A percentile compares a stretch with the other conserved stretches of the same genome.
phyloP scores from a whole-genome alignment of 2,329 filamentous ascomycete genomes.

The Helicocarpus griseus region DNA sequence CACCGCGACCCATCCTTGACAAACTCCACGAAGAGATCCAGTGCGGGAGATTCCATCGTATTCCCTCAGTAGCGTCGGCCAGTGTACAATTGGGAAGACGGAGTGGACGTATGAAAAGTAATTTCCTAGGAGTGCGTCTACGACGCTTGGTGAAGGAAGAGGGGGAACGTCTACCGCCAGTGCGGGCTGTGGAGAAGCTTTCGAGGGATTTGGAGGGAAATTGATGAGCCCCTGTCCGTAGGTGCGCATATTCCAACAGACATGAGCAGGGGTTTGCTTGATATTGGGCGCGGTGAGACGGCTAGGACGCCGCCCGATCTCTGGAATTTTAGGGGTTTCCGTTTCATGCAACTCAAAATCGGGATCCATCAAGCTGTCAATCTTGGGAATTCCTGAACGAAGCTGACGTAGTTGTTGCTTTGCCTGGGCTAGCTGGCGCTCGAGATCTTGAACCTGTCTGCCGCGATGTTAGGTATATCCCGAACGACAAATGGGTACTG shows the following conservation, averaged over 20 bases:
- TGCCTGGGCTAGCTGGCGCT: slow-evolving; percentile 75
- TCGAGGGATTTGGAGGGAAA: slow-evolving; percentile 59
- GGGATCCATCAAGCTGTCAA: slow-evolving; percentile 36
- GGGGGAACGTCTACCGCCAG: slow-evolving; percentile 48
- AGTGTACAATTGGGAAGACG: slow-evolving; percentile 77
- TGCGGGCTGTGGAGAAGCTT: slow-evolving; percentile 37
- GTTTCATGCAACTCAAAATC: slow-evolving; percentile 28
- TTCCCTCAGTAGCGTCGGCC: slow-evolving; percentile 68
- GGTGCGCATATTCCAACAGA: slow-evolving; percentile 61
- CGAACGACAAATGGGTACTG: slow-evolving; percentile 3
- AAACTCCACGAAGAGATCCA: slow-evolving; percentile 50
- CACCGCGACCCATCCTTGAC: slow-evolving; percentile 64
- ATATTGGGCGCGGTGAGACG: slow-evolving; percentile 52
- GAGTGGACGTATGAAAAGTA: slow-evolving; percentile 72
- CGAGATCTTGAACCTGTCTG: slow-evolving; percentile 85
- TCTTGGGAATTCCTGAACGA: slow-evolving; percentile 51
- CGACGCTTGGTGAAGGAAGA: slow-evolving; percentile 59
- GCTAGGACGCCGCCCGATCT: slow-evolving; percentile 56
- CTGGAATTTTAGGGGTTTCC: slow-evolving; percentile 50
- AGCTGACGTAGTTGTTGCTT: slow-evolving; percentile 71
- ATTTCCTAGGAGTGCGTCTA: slow-evolving; percentile 62
- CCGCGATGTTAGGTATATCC: slow-evolving; percentile 6
- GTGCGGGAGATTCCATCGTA: slow-evolving; percentile 67
- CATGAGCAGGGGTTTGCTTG: slow-evolving; percentile 58
- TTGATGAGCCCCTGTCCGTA: slow-evolving; percentile 73